Base-by-base conservation (phyloP, 805 yeast species). In the Candida palmyrensis region DNA sequence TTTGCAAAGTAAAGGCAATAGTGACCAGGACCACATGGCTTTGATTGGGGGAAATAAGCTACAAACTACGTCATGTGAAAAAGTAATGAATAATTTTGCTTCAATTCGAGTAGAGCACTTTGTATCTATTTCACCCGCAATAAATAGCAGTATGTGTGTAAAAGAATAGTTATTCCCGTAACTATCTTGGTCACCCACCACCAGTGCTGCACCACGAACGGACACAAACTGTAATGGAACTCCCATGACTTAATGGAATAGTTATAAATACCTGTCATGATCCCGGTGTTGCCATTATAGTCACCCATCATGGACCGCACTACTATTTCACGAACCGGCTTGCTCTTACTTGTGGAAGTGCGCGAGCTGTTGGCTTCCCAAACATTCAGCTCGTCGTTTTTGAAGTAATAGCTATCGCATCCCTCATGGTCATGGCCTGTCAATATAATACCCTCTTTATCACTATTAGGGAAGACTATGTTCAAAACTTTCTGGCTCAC, bases 381-480 rank as follows among this genome's bases (percentile, higher is more conserved):
- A 12, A 15, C 26, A 5, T 19, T 22, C 15, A 23, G 15, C 16
- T 26, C 30, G 6, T 26, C 26, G 5, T n/a, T n/a, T 18, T 18
- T 31, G 1, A 42, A 40, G 27, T 42, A 45, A 51, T 73, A 68
- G 23, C 79, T 73, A 44, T 77, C 80, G 52, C 98, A 92, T 2
- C 98, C 98, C 43, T 81, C 89, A 51, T 92, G 98, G 51, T 92
- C 98, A 58, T 92, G 98, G 1, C 98, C 98, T 0, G 96, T 85
- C 26, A 90, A 59, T 3, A 92, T 77, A 7, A 90, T 66, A 14
- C 97, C 97, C 13, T 82, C 77, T 41, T 75, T 73, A 38, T 62
- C 61, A 6, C 66, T 58, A 44, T 73, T 73, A 24, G 75, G 75
- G 53, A 90, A 90, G 11, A 85, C 69, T n/a, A 79, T 68, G 44